These are phyloP conservation scores for Mrakia blollopis DNA, from an alignment of 768 basidiomycete genomes.

Conservation along the genomic window DNA sequence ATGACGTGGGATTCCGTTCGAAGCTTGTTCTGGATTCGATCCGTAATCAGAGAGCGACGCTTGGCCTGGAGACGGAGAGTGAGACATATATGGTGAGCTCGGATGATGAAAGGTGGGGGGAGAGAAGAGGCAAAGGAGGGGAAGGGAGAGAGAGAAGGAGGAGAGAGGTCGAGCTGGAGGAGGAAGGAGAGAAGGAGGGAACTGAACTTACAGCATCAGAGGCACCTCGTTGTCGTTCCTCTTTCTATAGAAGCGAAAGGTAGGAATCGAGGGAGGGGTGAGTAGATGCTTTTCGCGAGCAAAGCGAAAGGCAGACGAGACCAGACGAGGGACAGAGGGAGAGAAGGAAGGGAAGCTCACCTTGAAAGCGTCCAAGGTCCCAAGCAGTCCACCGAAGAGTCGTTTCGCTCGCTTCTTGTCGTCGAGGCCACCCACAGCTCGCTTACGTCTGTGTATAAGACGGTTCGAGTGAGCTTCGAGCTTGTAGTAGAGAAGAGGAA, in stretches of 20 bases:
- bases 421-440: conserved; percentile 16
- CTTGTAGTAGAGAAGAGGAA: neutral
- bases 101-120: neutral
- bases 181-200: neutral
- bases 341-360: neutral
- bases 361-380: conserved; percentile 29
- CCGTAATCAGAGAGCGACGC: conserved; percentile 19
- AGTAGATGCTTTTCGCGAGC: neutral
- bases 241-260: conserved; percentile 11
- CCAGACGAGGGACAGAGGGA: neutral
- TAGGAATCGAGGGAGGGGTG: neutral
- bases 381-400: conserved; percentile 29
- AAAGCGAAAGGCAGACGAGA: too few relatives aligned
- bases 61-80: conserved; percentile 9
- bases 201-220: conserved; percentile 21
- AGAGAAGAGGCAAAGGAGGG: neutral
- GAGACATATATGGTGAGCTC: neutral
- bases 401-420: conserved; percentile 33
- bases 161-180: too few relatives aligned
- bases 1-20: conserved; percentile 19
- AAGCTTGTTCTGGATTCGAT: conserved; percentile 31
- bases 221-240: conserved; percentile 29
- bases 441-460: conserved; percentile 11
- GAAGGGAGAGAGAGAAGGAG: neutral
- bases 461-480: too few relatives aligned